Base-by-base conservation (phyloP, 257 asterid species). In the Gentiana straminea region DNA sequence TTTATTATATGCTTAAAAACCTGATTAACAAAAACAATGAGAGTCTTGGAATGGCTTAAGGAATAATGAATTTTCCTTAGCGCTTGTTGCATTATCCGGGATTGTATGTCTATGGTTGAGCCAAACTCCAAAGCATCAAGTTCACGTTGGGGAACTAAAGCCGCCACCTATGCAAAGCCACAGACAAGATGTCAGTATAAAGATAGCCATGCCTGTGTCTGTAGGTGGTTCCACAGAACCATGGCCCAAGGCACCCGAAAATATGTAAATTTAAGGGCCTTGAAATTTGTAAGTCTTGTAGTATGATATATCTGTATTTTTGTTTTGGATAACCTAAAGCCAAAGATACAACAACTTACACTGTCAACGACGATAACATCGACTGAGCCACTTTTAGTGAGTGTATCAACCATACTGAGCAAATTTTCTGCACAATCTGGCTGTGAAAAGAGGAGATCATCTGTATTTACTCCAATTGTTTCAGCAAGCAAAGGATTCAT, bases 371-470 rank as follows among this genome's bases (percentile, higher is more conserved):
- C 95, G 65, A 92, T 80, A 48, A 88, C 97, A 70, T 84, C 68
- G 60, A 92, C 50, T 9, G 98, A 79, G 70, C 94, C 94, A 73
- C 94, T 83, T 68, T 83, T 92, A 52, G 98, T 85, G 80, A 88
- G 60, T 37, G 98, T 92, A 75, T 92, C 84, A 49, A 88, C 97
- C 74, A 88, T 73, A 65, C 94, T 92, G 10, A 88, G 82, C 81
- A 88, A 76, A 64, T 88, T 88, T 69, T 88, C 98, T 56, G 98
- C 97, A 70, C 86, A 88, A 84, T 88, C 90, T 41, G 98, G 94
- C 73, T 92, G 97, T 48, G 98, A 83, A 71, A 92, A 71, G 64
- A 92, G 98, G 74, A 92, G 94, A 69, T 82, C 73, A 37, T 81
- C 84, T 33, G 76, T 77, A 68, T 88, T 69, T 46, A 92, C 86